These are phyloP conservation scores for Rosa hybrid DNA, from an alignment of 331 rosid genomes.

Conservation along the genomic window DNA sequence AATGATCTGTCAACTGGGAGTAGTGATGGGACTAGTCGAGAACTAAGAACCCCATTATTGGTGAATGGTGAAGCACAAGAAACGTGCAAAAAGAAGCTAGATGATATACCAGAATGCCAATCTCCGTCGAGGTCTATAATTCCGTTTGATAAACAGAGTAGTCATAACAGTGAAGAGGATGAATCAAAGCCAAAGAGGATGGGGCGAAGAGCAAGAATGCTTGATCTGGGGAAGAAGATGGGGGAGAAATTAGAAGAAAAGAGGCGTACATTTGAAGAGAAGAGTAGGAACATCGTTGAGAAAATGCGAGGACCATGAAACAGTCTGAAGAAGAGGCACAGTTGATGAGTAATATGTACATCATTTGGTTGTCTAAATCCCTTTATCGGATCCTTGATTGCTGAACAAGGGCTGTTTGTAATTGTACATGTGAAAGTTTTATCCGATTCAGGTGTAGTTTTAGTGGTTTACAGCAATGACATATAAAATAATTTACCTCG, in stretches of 20 bases:
- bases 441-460: background rate
- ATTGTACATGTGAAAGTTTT: background rate
- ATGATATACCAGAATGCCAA: constrained; percentile 28
- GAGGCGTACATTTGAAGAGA: constrained; percentile 82
- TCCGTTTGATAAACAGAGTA: constrained; percentile 29
- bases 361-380: background rate
- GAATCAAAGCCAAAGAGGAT: constrained; percentile 51
- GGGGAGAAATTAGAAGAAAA: constrained; percentile 88
- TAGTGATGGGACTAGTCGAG: constrained; percentile 33
- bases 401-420: background rate
- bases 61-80: constrained; percentile 38
- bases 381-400: background rate
- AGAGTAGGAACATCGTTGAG: constrained; percentile 72
- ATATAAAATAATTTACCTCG: background rate
- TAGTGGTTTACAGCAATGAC: background rate
- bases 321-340: constrained; percentile 5
- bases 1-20: constrained; percentile 27
- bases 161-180: constrained; percentile 40
- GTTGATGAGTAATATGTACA: background rate
- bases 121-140: constrained; percentile 32
- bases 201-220: constrained; percentile 79
- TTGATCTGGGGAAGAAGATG: constrained; percentile 77
- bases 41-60: constrained; percentile 40
- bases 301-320: constrained; percentile 82
- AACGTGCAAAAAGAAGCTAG: constrained; percentile 34